Conservation (phyloP, 176 grass and related monocot genomes). For the Bromus sterilis region DNA sequence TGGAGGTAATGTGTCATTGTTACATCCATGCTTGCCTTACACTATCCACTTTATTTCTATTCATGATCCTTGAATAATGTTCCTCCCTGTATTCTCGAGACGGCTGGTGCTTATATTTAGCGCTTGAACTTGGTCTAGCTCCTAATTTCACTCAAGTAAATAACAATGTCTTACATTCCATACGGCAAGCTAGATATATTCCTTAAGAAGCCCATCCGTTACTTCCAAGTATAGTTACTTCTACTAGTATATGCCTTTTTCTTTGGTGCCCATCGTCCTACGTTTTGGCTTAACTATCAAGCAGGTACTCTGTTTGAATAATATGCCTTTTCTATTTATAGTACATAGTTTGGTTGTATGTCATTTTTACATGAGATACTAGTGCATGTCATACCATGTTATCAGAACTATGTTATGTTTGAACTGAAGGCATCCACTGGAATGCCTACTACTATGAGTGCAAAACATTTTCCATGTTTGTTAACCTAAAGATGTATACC, state of each 20-base stretch:
- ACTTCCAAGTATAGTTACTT: conserved; percentile 1
- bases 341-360: not conserved
- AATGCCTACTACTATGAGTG: too few relatives aligned
- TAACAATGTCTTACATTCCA: not conserved
- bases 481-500: not conserved
- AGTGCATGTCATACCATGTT: not conserved
- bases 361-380: not conserved
- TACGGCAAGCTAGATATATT: not conserved
- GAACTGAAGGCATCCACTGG: too few relatives aligned
- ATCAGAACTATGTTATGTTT: not conserved
- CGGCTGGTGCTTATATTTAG: not conserved
- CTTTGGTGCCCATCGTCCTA: not conserved
- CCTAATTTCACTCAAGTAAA: not conserved
- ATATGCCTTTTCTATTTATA: not conserved
- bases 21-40: not conserved
- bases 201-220: not conserved
- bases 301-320: not conserved
- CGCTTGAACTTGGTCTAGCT: not conserved
- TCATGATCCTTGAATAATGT: not conserved
- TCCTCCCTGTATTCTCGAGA: not conserved
- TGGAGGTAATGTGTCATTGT: conserved; percentile 30
- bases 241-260: not conserved
- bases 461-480: too few relatives aligned
- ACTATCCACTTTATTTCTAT: not conserved
- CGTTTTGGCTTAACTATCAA: not conserved